phyloP scores from a whole-genome alignment of 225 moss, liverwort and hornwort species.

The Asterella californica region DNA sequence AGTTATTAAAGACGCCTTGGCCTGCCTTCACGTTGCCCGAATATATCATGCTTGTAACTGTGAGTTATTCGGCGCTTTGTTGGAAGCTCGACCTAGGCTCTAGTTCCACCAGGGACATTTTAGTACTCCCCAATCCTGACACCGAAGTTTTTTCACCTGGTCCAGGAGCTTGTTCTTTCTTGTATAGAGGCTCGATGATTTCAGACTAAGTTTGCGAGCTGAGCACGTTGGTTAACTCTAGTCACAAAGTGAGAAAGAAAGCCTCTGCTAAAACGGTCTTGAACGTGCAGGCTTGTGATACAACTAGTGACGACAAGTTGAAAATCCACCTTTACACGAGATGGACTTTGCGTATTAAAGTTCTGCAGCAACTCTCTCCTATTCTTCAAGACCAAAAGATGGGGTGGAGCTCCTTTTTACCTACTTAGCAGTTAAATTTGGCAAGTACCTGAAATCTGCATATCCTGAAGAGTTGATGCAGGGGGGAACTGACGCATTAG shows the following conservation, averaged over 20 bases:
- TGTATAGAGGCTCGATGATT: neutral
- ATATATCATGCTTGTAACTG: too few species aligned
- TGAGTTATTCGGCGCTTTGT: too few species aligned
- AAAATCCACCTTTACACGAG: neutral
- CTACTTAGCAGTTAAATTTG: neutral
- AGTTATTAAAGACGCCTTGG: neutral
- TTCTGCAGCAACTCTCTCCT: neutral
- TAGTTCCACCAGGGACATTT: neutral
- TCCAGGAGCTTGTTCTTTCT: neutral
- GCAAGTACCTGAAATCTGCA: constrained; percentile 23
- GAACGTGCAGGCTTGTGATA: constrained; percentile 7
- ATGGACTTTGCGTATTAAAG: neutral
- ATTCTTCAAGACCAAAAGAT: neutral
- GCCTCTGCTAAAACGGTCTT: neutral
- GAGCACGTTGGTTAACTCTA: neutral
- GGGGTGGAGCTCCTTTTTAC: constrained; percentile 9
- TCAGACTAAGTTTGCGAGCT: neutral
- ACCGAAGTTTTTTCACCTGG: neutral
- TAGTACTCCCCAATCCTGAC: neutral
- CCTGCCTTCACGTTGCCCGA: too few species aligned
- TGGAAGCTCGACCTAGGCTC: neutral
- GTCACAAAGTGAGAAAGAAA: neutral
- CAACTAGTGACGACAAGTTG: constrained; percentile 16
- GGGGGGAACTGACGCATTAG: constrained; percentile 13
- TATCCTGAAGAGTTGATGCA: constrained; percentile 39